Evolutionary conservation across 2,329 filamentous ascomycete genomes (phyloP), one percentile per base, ranked within the genome.

Genomic region (Trichophaea hybrida): DNA sequence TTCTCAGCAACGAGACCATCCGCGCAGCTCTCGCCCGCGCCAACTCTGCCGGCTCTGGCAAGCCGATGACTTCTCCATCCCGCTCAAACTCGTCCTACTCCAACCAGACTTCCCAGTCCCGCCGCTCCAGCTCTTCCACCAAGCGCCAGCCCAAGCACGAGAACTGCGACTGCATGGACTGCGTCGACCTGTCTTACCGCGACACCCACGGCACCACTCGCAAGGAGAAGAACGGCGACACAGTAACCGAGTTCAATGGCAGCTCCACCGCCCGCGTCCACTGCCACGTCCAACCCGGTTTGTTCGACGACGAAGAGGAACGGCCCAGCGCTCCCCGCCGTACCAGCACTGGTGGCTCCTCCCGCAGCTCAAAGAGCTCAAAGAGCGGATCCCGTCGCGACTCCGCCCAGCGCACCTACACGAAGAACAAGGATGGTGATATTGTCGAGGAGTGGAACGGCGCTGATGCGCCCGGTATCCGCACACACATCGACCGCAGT

Each of bases 81-180:
- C n/a, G 15, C 13, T 6, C n/a, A 4, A 34, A 37, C 32, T n/a
- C 31, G 5, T 35, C 50, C 24, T 17, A 4, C 34, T 17, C n/a
- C 50, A n/a, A n/a, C 4, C 34, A 31, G 7, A 35, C 32, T 12
- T 37, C 33, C 1, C 6, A 13, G 32, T 33, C 24, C 49, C 34
- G 32, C 50, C 13, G 8, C 31, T 35, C 50, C 32, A 24, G 48
- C 7, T 7, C 31, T 6, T 15, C 15, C 5, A 32, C n/a, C n/a
- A 24, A 17, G 15, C 13, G 8, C 5, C n/a, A n/a, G 12, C 32
- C 31, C 32, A 37, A 37, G 32, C 50, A 53, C 24, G 6, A 53
- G 32, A 37, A 53, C 50, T 53, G 50, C 32, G 24, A 34, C 50
- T 53, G 50, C 32, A 37, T 53, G 10, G 50, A 53, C 50, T 53